Base-by-base conservation (phyloP, 441 rosid genomes). In the Eruca vesicaria region DNA sequence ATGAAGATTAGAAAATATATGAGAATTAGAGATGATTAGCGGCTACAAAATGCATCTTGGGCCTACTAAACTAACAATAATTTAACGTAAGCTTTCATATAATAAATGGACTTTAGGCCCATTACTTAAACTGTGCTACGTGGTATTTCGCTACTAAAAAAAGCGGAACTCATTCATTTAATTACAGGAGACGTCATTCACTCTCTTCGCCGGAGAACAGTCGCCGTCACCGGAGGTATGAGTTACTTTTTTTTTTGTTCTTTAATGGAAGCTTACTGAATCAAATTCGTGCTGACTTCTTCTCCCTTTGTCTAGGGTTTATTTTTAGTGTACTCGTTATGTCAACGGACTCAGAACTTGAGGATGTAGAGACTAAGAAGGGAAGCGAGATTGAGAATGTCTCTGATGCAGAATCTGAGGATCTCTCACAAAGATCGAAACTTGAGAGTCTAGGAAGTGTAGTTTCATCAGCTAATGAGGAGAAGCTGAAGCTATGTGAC, bases 291-390 rank as follows among this genome's bases (percentile, higher is more conserved):
- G 43, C 21, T 67, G 7, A 45, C 61, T 55, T 7, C 26, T 29
- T 45, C 56, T 57, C 21, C 26, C 26, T 59, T 50, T 15, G 5
- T 63, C n/a, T 73, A 35, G 76, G 61, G 69, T 23, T 62, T 41
- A 14, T 4, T 50, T 67, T 16, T 10, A 19, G 23, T 41, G 50
- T 66, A 41, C 16, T 69, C 56, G 41, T 23, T 32, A 87, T 89
- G 90, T 81, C 87, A 74, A 66, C 52, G 8, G 79, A 81, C 59
- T 33, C 76, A 10, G 84, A 71, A 43, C 56, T 50, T 61, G 0
- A 12, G 26, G 61, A 23, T 26, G 31, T 21, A 23, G 61, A 23
- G 60, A 14, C 33, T 26, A n/a, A n/a, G n/a, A 14, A 32, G 10
- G 14, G 15, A 29, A 15, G 73, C 3, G 72, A 68, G 33, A 19